Base-by-base conservation (phyloP, 108 stramenopile species). In the Nitzschia inconspicua region DNA sequence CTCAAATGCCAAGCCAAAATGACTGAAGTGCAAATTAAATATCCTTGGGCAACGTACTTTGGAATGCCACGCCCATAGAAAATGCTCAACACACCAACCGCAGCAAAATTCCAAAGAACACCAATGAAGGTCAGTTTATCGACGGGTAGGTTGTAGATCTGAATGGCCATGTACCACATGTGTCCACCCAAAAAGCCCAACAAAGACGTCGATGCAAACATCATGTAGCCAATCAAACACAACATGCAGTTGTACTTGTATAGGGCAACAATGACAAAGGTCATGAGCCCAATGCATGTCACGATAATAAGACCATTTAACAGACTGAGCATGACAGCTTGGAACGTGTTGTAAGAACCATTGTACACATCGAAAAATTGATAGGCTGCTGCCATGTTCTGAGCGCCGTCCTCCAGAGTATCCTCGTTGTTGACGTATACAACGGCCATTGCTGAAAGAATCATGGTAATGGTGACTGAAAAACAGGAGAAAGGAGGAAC, bases 1-100 rank as follows among this genome's bases (percentile, higher is more conserved):
- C 69, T 70, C 49, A 98, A 65, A 42, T 96, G 94, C 95, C 96
- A 98, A 4, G 95, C 93, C 54, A 98, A 78, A 65, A 98, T 95
- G 26, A 95, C 89, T 6, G 93, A 90, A 3, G 95, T 94, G 2
- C 68, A 66, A 34, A 98, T 81, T 35, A 97, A 70, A 67, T 98
- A 98, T 6, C 63, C 80, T 69, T 98, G 96, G 0, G 95, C 89
- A 13, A 98, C 68, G 46, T 49, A 63, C 3, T 84, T 77, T 32
- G 96, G 94, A 23, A 96, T 88, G 26, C 96, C 96, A 23, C 78
- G 78, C 23, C 88, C 83, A 55, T 82, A 97, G 64, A 98, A 98
- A 51, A 98, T 94, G 25, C 95, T 69, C 22, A 83, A 37, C 3
- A 96, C 84, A n/a, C 98, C 98, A 14, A 97, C 95, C 2, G 79